These are phyloP conservation scores for Malassezia japonica DNA, from an alignment of 1,284 basidiomycete species.

Conservation along the genomic window DNA sequence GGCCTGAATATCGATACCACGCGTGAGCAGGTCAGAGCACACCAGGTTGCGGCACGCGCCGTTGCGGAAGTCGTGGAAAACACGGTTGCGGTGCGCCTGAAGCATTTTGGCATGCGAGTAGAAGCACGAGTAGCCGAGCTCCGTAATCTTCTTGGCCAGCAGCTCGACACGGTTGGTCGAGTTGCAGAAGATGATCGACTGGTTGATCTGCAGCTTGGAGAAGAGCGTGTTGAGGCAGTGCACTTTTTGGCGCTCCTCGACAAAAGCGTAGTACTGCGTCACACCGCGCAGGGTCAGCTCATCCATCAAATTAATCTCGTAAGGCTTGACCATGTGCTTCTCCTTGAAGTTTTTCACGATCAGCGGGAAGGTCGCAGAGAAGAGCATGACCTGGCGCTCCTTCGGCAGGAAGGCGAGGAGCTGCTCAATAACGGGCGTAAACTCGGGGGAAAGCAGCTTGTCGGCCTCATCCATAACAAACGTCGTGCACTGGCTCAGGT, in stretches of 20 bases:
- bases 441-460: conserved; percentile 93
- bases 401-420: conserved; percentile 73
- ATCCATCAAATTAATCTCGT: conserved; percentile 99
- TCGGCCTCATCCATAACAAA: conserved; percentile 85
- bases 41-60: conserved; percentile 97
- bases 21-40: conserved; percentile 85
- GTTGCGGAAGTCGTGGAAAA: conserved; percentile 98
- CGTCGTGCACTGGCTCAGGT: conserved; percentile 84
- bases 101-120: conserved; percentile 99
- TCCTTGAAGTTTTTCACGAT: conserved; percentile 99
- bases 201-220: conserved; percentile 98
- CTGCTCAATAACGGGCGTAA: conserved; percentile 97
- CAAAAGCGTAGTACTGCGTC: conserved; percentile 97
- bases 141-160: conserved; percentile 96
- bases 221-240: conserved; percentile 96
- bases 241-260: conserved; percentile 97
- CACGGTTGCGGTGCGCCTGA: conserved; percentile 93
- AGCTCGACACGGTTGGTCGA: conserved; percentile 98
- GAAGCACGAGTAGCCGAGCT: conserved; percentile 98
- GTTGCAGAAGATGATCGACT: conserved; percentile 99
- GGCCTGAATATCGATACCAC: conserved; percentile 98
- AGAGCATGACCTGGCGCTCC: conserved; percentile 93
- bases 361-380: conserved; percentile 96
- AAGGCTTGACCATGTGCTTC: conserved; percentile 91
- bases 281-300: conserved; percentile 97